These are phyloP conservation scores for Calonectria pseudoturangicola DNA, from an alignment of 2,329 filamentous ascomycete species.

Conservation along the genomic window DNA sequence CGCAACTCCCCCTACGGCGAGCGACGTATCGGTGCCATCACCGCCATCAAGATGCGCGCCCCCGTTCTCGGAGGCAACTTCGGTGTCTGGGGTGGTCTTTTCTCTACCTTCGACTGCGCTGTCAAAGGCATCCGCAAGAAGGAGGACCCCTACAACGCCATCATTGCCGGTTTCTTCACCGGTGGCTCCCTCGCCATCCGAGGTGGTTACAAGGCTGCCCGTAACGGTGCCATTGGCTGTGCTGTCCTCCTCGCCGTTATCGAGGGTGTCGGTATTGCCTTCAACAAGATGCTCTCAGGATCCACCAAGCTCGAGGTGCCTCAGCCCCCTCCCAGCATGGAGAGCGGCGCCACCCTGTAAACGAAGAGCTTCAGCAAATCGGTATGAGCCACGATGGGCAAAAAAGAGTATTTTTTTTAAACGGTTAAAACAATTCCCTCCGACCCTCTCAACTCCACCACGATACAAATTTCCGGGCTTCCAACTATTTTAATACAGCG, in stretches of 20 bases:
- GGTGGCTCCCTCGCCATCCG: conserved; percentile 93
- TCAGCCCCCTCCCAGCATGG: conserved; percentile 57
- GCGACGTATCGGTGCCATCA: conserved; percentile 94
- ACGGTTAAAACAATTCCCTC: conserved; percentile 29
- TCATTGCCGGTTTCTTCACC: conserved; percentile 97
- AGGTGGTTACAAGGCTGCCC: conserved; percentile 92
- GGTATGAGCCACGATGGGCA: conserved; percentile 35
- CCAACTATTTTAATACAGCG: conserved; percentile 29
- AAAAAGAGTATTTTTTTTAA: conserved; percentile 33
- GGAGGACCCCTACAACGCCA: conserved; percentile 98
- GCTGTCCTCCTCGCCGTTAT: conserved; percentile 96
- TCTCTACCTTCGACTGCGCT: conserved; percentile 96
- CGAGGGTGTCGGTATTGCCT: conserved; percentile 96
- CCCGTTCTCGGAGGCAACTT: conserved; percentile 98
- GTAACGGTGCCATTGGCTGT: conserved; percentile 97
- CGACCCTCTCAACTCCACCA: conserved; percentile 54
- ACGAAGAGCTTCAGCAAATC: conserved; percentile 37
- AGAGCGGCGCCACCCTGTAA: conserved; percentile 54
- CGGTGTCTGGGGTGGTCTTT: conserved; percentile 96
- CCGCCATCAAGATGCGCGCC: conserved; percentile 97
- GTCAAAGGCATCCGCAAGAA: conserved; percentile 96
- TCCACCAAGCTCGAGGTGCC: conserved; percentile 78
- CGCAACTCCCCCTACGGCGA: conserved; percentile 94
- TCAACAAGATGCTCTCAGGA: conserved; percentile 75
- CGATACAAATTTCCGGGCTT: conserved; percentile 38